A percentile compares a stretch with the other conserved stretches of the same genome.
These are phyloP conservation scores for Salmacisia buchloeana DNA, from an alignment of 1,284 basidiomycete species.

Conservation along the genomic window DNA sequence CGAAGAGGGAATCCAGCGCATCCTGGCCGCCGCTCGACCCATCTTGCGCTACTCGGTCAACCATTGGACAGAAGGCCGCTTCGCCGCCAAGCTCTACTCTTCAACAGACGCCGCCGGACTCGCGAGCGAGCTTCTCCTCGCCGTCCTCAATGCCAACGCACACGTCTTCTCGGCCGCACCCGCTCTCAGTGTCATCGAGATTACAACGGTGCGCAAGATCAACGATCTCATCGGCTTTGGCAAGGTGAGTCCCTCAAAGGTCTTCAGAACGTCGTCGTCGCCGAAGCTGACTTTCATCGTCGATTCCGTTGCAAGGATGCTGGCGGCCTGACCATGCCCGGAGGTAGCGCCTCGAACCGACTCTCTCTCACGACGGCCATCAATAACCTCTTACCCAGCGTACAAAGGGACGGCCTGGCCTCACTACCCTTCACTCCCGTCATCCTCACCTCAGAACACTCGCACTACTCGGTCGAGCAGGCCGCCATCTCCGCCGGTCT, in stretches of 20 bases:
- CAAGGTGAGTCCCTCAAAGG: conserved; percentile 27
- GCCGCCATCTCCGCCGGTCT: conserved; percentile 52
- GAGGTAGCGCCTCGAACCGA: conserved; percentile 52
- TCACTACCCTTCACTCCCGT: conserved; percentile 39
- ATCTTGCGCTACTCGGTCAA: conserved; percentile 35
- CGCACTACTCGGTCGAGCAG: conserved; percentile 52
- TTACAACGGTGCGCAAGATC: conserved; percentile 32
- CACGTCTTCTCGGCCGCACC: conserved; percentile 53
- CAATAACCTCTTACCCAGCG: conserved; percentile 47
- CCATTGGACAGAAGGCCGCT: conserved; percentile 34
- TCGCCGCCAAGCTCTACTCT: conserved; percentile 46
- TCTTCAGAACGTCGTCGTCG: conserved; percentile 21
- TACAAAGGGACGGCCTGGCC: conserved; percentile 44
- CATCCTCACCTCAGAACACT: conserved; percentile 50
- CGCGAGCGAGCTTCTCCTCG: conserved; percentile 50
- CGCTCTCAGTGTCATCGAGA: conserved; percentile 49
- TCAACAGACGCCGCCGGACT: conserved; percentile 51
- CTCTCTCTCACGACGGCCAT: conserved; percentile 52
- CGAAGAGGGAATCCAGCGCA: not conserved
- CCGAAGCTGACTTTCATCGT: not conserved
- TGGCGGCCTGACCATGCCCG: conserved; percentile 49
- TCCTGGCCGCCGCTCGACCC: not conserved
- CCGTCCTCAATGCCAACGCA: conserved; percentile 52
- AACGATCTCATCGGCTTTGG: conserved; percentile 41
- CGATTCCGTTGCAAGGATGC: conserved; percentile 4